Percentiles rank a stretch among this genome's conserved stretches.
These are phyloP conservation scores for Brassica juncea DNA, from an alignment of 345 rosid species.

Conservation along the genomic window DNA sequence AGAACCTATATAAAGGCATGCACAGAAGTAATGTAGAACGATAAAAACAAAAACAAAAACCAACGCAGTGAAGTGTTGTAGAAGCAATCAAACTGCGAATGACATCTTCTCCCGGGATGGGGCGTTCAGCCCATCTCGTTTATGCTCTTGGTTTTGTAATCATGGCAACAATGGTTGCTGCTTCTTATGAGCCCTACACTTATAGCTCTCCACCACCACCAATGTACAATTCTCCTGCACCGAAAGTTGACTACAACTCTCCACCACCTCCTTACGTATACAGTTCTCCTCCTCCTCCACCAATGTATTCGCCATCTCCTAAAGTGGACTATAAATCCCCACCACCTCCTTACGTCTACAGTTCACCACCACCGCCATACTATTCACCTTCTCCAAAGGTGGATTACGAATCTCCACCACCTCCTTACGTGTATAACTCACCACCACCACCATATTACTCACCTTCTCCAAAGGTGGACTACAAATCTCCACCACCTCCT, in stretches of 20 bases:
- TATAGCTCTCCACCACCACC: conserved; percentile 29
- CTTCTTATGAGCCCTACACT: conserved; percentile 30
- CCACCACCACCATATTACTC: neutral
- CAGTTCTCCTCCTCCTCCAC: conserved; percentile 1
- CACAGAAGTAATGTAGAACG: conserved; percentile 14
- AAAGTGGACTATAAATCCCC: neutral
- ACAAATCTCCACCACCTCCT: conserved; percentile 1
- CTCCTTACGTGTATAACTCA: neutral
- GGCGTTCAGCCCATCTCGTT: conserved; percentile 37
- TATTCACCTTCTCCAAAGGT: neutral
- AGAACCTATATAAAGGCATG: conserved; percentile 21
- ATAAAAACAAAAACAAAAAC: conserved; percentile 5
- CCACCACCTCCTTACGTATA: conserved; percentile 16
- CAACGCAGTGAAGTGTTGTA: neutral
- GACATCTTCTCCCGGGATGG: conserved; percentile 36
- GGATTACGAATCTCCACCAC: neutral
- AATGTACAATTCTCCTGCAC: neutral
- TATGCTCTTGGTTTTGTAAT: conserved; percentile 27
- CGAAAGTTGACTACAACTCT: neutral
- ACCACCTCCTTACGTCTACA: conserved; percentile 1
- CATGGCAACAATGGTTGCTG: conserved; percentile 37
- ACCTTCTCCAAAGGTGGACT: neutral
- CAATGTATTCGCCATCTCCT: neutral
- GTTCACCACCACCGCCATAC: neutral
- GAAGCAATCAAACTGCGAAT: conserved; percentile 19